These are phyloP conservation scores for Lecanicillium sp. DNA, from an alignment of 2,329 filamentous ascomycete genomes.

Conservation along the genomic window DNA sequence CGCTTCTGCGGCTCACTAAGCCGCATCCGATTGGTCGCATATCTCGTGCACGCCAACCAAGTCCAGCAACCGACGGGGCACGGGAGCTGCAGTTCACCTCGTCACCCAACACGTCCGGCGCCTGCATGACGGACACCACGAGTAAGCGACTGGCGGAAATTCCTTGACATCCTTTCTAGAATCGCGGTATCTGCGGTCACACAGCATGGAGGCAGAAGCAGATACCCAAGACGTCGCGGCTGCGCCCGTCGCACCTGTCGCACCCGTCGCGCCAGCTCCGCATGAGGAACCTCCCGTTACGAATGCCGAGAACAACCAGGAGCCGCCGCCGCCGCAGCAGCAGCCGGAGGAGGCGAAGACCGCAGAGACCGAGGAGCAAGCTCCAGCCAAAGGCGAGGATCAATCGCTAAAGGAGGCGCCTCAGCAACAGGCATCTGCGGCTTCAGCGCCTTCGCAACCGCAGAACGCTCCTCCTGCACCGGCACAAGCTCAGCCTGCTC, in stretches of 20 bases:
- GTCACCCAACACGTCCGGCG: background rate
- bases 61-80: background rate
- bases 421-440: conserved; percentile 12
- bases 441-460: background rate
- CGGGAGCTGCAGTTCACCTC: background rate
- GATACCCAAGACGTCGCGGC: too few relatives aligned
- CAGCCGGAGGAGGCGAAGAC: background rate
- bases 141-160: too few relatives aligned
- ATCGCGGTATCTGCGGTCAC: too few relatives aligned
- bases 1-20: background rate
- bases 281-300: too few relatives aligned
- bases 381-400: conserved; percentile 5
- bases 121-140: background rate
- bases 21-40: conserved; percentile 3
- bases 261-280: too few relatives aligned
- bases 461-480: conserved; percentile 6
- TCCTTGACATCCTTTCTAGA: too few relatives aligned
- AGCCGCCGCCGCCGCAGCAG: too few relatives aligned
- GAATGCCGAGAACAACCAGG: too few relatives aligned
- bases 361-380: background rate
- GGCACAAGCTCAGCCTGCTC: conserved; percentile 11
- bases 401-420: conserved; percentile 7
- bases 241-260: too few relatives aligned
- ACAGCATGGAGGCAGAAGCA: too few relatives aligned
- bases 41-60: background rate